Evolutionary conservation across 2,329 filamentous ascomycete species (phyloP).

Genomic region (Graphilbum fragrans): DNA sequence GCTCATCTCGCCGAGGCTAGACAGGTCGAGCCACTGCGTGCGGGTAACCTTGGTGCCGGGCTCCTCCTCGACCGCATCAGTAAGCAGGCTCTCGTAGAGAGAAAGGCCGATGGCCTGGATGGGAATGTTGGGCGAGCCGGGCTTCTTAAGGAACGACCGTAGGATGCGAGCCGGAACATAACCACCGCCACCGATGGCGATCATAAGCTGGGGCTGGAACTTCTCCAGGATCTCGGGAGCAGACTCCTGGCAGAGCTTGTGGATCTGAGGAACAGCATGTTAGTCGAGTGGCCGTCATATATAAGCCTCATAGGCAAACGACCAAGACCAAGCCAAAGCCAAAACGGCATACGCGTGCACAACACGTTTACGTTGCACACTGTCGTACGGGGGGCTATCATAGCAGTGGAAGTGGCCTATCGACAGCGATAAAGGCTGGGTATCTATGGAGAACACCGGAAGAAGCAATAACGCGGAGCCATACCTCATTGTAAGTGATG

Average conservation of each 20-base stretch:
- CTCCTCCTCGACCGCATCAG: slow-evolving; percentile 50
- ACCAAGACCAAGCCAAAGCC: too few relatives aligned
- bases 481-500: slow-evolving; percentile 84
- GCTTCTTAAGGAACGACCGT: slow-evolving; percentile 89
- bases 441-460: too few relatives aligned
- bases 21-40: slow-evolving; percentile 95
- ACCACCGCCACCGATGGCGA: slow-evolving; percentile 93
- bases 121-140: slow-evolving; percentile 83
- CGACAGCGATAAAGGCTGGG: too few relatives aligned
- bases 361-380: too few relatives aligned
- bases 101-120: slow-evolving; percentile 98
- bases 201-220: slow-evolving; percentile 91
- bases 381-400: too few relatives aligned
- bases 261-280: slow-evolving; percentile 50
- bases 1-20: slow-evolving; percentile 67
- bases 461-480: slow-evolving; percentile 15
- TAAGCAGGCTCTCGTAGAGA: slow-evolving; percentile 75
- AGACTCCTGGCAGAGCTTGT: slow-evolving; percentile 89
- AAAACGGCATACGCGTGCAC: too few relatives aligned
- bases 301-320: too few relatives aligned
- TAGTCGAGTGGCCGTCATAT: too few relatives aligned
- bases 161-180: slow-evolving; percentile 96
- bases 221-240: slow-evolving; percentile 70
- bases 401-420: too few relatives aligned
- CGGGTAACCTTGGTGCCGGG: slow-evolving; percentile 90